These are phyloP conservation scores for Calvatia gigantea DNA, from an alignment of 768 basidiomycete genomes.

Conservation along the genomic window DNA sequence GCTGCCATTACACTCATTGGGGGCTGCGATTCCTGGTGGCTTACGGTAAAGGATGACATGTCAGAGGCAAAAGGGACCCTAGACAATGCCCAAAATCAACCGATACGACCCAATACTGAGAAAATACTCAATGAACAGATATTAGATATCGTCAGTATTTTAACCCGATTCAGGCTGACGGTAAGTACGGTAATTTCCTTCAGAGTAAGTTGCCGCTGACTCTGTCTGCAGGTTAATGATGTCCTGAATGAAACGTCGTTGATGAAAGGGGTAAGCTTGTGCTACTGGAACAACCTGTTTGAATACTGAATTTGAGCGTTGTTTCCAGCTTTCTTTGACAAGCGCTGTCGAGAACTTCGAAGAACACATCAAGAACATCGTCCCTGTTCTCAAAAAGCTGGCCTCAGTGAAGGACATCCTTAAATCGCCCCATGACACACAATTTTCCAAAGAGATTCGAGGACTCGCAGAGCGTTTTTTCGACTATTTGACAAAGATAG, in stretches of 20 bases:
- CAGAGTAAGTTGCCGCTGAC: not conserved
- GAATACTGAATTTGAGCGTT: not conserved
- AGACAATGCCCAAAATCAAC: too few relatives aligned
- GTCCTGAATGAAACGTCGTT: not conserved
- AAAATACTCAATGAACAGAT: not conserved
- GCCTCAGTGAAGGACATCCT: not conserved
- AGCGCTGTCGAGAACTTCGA: not conserved
- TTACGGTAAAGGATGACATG: too few relatives aligned
- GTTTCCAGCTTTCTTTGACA: not conserved
- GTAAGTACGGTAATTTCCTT: not conserved
- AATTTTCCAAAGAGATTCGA: not conserved
- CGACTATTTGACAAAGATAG: not conserved
- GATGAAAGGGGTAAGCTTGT: not conserved
- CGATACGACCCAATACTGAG: too few relatives aligned
- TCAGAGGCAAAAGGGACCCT: too few relatives aligned
- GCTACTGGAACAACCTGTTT: not conserved
- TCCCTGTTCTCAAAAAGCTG: not conserved
- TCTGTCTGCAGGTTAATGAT: not conserved
- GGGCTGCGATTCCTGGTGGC: too few relatives aligned
- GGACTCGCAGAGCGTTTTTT: not conserved
- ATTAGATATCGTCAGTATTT: not conserved
- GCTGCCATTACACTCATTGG: too few relatives aligned
- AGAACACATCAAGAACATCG: not conserved
- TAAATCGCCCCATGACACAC: not conserved
- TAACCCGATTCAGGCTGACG: not conserved